A percentile compares a stretch with the other conserved stretches of the same genome.
Evolutionary conservation across 257 asterid species (phyloP).

Genomic region (Solanum chilense): DNA sequence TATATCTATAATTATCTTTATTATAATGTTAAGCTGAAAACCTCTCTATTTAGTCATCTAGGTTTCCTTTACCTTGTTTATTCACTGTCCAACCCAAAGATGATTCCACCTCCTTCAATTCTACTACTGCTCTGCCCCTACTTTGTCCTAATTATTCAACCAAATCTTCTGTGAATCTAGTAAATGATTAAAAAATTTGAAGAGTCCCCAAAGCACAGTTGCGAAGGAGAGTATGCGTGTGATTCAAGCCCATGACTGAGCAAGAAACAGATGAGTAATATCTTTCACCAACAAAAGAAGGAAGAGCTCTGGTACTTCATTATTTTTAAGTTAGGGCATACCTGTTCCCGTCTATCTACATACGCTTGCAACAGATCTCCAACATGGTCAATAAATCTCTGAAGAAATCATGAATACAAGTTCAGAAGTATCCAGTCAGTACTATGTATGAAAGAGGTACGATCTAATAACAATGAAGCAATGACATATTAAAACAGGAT

Average conservation of each 20-base stretch:
- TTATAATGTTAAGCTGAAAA: neutral
- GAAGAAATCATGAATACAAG: conserved; percentile 16
- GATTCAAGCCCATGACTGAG: neutral
- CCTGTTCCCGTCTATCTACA: conserved; percentile 98
- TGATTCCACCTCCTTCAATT: neutral
- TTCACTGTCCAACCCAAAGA: neutral
- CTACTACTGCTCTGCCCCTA: neutral
- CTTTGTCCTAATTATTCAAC: neutral
- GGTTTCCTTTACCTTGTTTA: neutral
- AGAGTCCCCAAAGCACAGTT: neutral
- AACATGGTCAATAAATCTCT: conserved; percentile 89
- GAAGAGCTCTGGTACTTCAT: neutral
- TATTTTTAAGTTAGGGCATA: conserved; percentile 12
- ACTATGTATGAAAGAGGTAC: neutral
- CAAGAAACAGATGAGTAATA: neutral
- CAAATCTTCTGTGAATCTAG: neutral
- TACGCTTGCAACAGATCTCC: conserved; percentile 95
- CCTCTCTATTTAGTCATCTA: neutral
- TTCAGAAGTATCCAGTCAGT: neutral
- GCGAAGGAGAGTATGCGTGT: neutral
- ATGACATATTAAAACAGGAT: neutral
- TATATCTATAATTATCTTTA: neutral
- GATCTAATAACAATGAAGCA: neutral
- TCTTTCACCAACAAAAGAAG: neutral
- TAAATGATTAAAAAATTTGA: neutral